phyloP scores from a whole-genome alignment of 2,329 filamentous ascomycete genomes.

The Davidsoniella virescens region DNA sequence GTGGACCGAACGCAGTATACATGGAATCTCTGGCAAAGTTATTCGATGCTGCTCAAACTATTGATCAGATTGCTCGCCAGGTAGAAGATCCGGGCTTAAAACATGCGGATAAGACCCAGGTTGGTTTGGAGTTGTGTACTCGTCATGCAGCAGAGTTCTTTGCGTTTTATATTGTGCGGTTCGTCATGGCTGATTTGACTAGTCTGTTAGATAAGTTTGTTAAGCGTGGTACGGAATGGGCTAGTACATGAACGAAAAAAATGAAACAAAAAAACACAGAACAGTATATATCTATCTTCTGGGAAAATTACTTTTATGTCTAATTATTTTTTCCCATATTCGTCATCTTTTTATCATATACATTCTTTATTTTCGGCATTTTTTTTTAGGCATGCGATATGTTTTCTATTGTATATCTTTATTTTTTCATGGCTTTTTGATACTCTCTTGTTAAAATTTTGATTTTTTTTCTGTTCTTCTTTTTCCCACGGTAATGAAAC shows the following conservation, averaged over 20 bases:
- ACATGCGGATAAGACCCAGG: constrained; percentile 83
- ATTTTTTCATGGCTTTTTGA: not conserved
- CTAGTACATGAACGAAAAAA: constrained; percentile 26
- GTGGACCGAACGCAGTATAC: constrained; percentile 75
- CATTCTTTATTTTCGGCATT: not conserved
- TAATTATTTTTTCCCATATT: not conserved
- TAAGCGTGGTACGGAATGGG: constrained; percentile 94
- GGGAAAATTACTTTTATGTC: not conserved
- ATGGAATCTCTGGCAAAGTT: constrained; percentile 80
- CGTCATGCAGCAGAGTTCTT: constrained; percentile 95
- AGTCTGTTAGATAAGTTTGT: constrained; percentile 90
- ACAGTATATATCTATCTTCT: too few species aligned
- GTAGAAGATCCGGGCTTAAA: constrained; percentile 88
- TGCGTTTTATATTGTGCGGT: constrained; percentile 88
- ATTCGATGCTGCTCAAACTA: constrained; percentile 81
- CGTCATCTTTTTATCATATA: not conserved
- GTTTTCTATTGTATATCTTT: constrained; percentile 6
- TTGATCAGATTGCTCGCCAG: constrained; percentile 91
- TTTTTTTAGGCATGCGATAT: not conserved
- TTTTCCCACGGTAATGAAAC: constrained; percentile 5
- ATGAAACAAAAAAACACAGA: too few species aligned
- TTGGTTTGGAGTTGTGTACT: constrained; percentile 84
- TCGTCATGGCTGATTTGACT: constrained; percentile 73
- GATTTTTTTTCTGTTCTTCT: not conserved
- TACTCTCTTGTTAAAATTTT: not conserved